A percentile compares a stretch with the other conserved stretches of the same genome.
phyloP scores from a whole-genome alignment of 306 rosid species.

The Nissolia schottii region DNA sequence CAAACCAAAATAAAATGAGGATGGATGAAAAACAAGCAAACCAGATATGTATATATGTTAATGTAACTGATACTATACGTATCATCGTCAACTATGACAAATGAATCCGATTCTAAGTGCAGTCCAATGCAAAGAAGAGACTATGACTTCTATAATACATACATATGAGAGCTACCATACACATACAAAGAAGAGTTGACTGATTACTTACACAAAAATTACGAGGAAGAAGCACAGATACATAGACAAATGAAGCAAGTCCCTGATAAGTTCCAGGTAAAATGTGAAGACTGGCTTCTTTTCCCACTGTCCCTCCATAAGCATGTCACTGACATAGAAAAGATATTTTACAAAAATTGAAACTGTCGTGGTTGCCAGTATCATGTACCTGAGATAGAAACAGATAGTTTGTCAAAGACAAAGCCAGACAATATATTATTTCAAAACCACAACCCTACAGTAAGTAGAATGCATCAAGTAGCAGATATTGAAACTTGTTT shows the following conservation, averaged over 20 bases:
- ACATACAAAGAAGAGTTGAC: constrained; percentile 8
- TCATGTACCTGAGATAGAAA: constrained; percentile 86
- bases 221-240: constrained; percentile 93
- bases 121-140: not conserved
- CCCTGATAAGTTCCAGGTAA: constrained; percentile 90
- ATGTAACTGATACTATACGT: not conserved
- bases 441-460: not conserved
- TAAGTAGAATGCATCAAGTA: not conserved
- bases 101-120: constrained; percentile 6
- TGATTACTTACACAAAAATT: constrained; percentile 81
- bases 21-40: not conserved
- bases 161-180: constrained; percentile 1
- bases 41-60: not conserved
- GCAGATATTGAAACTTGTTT: not conserved
- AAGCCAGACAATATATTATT: not conserved
- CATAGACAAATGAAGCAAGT: constrained; percentile 95
- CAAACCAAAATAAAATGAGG: constrained; percentile 5
- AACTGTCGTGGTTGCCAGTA: constrained; percentile 88
- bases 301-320: constrained; percentile 99
- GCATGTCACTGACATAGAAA: constrained; percentile 88
- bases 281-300: constrained; percentile 92
- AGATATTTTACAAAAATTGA: constrained; percentile 83
- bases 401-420: constrained; percentile 11
- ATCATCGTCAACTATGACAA: constrained; percentile 3
- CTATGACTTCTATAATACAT: not conserved